Evolutionary conservation across 2,329 filamentous ascomycete species (phyloP).

Genomic region (Clathrospora elynae): DNA sequence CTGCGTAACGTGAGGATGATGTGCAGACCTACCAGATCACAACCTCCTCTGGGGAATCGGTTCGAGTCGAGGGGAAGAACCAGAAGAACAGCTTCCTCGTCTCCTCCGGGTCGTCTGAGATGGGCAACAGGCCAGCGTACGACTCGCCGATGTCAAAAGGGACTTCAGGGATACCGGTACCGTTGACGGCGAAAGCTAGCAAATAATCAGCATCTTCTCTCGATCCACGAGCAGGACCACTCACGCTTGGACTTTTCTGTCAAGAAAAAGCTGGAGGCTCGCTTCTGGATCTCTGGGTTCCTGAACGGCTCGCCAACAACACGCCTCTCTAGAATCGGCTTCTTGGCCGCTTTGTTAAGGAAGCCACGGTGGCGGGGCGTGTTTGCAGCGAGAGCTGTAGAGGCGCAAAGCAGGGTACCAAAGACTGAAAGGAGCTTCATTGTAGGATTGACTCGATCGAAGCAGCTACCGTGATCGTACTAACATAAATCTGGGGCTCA

Average conservation of each 20-base stretch:
- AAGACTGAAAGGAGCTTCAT: slow-evolving; percentile 43
- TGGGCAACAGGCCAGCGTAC: slow-evolving; percentile 67
- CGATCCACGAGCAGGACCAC: background rate
- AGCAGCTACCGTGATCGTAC: slow-evolving; percentile 10
- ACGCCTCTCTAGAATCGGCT: slow-evolving; percentile 37
- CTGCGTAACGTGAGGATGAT: slow-evolving; percentile 2
- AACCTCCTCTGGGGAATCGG: slow-evolving; percentile 61
- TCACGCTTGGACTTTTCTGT: slow-evolving; percentile 44
- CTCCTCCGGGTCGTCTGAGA: slow-evolving; percentile 57
- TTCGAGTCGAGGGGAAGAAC: slow-evolving; percentile 65
- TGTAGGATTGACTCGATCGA: slow-evolving; percentile 17
- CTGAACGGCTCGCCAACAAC: slow-evolving; percentile 35
- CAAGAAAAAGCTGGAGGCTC: slow-evolving; percentile 39
- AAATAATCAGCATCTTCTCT: background rate
- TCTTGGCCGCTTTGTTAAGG: slow-evolving; percentile 34
- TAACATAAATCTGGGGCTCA: background rate
- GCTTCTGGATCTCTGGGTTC: slow-evolving; percentile 42
- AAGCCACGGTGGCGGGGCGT: slow-evolving; percentile 35
- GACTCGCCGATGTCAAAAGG: slow-evolving; percentile 70
- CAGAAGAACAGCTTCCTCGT: slow-evolving; percentile 64
- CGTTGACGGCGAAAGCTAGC: slow-evolving; percentile 67
- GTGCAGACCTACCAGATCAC: slow-evolving; percentile 56
- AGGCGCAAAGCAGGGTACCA: slow-evolving; percentile 37
- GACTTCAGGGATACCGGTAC: slow-evolving; percentile 69
- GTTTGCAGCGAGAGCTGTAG: slow-evolving; percentile 36